phyloP scores from a whole-genome alignment of 1,139 yeast species.

The Kazachstania sp. region DNA sequence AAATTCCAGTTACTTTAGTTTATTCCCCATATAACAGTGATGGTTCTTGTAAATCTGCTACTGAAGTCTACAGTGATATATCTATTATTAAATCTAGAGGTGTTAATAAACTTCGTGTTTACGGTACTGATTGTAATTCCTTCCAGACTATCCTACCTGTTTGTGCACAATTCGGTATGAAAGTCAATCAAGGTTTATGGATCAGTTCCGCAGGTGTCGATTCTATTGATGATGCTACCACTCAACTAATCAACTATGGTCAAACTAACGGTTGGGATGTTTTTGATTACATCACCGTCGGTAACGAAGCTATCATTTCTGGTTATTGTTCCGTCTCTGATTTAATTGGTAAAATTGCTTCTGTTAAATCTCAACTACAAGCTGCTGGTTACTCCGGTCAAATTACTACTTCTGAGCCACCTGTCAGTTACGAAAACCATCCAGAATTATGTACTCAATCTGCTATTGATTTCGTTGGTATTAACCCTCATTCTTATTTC shows the following conservation, averaged over 20 bases:
- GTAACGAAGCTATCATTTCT: conserved; percentile 74
- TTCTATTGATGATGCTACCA: conserved; percentile 55
- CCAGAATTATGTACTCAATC: conserved; percentile 62
- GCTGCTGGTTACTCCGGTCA: conserved; percentile 71
- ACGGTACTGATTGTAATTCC: conserved; percentile 80
- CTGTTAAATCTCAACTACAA: conserved; percentile 50
- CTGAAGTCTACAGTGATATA: conserved; percentile 52
- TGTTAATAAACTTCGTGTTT: conserved; percentile 57
- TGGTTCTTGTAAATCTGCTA: conserved; percentile 55
- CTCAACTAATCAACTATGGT: conserved; percentile 42
- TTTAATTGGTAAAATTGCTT: conserved; percentile 51
- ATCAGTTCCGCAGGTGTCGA: conserved; percentile 53
- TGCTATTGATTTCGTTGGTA: conserved; percentile 69
- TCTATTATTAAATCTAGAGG: conserved; percentile 50
- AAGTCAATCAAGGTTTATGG: conserved; percentile 84
- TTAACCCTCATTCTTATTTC: conserved; percentile 83
- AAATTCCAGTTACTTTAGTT: conserved; percentile 50
- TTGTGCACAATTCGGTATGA: conserved; percentile 52
- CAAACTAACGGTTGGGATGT: conserved; percentile 56
- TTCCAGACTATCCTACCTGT: conserved; percentile 57
- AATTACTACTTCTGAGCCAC: conserved; percentile 82
- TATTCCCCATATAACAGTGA: conserved; percentile 75
- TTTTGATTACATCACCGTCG: conserved; percentile 68
- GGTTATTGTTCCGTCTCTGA: conserved; percentile 51
- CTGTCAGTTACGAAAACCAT: conserved; percentile 54